Evolutionary conservation across 2,329 filamentous ascomycete species (phyloP).

Genomic region (Nakataea oryzae): DNA sequence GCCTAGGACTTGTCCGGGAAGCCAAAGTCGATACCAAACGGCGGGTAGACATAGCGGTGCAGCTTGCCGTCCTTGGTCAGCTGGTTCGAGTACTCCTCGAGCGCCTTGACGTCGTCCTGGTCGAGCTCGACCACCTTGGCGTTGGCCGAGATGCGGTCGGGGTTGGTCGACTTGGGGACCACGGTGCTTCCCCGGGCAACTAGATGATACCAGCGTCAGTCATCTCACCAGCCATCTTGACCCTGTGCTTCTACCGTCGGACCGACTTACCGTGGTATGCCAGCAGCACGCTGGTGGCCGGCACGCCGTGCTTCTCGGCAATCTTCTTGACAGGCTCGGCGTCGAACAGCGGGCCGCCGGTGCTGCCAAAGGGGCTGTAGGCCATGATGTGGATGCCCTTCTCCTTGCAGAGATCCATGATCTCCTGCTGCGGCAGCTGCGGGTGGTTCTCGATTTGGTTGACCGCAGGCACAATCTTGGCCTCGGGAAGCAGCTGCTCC

Average conservation of each 20-base stretch:
- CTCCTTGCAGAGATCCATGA: slow-evolving; percentile 56
- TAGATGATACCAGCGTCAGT: slow-evolving; percentile 17
- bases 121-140: slow-evolving; percentile 55
- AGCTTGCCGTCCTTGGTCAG: slow-evolving; percentile 39
- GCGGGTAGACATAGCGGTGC: slow-evolving; percentile 56
- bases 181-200: slow-evolving; percentile 61
- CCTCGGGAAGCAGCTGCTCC: slow-evolving; percentile 38
- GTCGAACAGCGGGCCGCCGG: slow-evolving; percentile 53
- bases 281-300: slow-evolving; percentile 53
- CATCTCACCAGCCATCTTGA: background rate
- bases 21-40: slow-evolving; percentile 58
- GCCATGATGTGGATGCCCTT: slow-evolving; percentile 64
- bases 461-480: slow-evolving; percentile 49
- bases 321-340: slow-evolving; percentile 53
- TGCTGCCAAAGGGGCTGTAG: slow-evolving; percentile 57
- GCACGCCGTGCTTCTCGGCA: slow-evolving; percentile 51
- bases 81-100: slow-evolving; percentile 43
- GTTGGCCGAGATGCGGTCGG: slow-evolving; percentile 60
- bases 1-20: slow-evolving; percentile 53
- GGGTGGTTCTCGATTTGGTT: slow-evolving; percentile 72
- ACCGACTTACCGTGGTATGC: slow-evolving; percentile 56
- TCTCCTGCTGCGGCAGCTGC: slow-evolving; percentile 59
- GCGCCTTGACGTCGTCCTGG: slow-evolving; percentile 46
- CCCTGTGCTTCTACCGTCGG: background rate
- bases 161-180: slow-evolving; percentile 62